A percentile compares a stretch with the other conserved stretches of the same genome.
These are phyloP conservation scores for Leccinum fallax DNA, from an alignment of 1,284 basidiomycete species.

Conservation along the genomic window DNA sequence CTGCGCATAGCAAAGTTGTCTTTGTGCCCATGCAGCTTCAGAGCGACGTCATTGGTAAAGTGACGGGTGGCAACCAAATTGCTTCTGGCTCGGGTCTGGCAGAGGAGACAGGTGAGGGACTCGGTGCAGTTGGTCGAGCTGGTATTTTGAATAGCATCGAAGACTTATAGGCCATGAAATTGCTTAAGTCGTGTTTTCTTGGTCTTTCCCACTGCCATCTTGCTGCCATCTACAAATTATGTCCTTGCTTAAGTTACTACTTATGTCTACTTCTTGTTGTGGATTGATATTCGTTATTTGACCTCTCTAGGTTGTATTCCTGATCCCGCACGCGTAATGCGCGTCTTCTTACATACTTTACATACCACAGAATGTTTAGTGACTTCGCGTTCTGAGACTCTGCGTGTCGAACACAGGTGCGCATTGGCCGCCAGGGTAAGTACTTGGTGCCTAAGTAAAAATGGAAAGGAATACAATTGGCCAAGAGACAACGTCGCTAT, in stretches of 20 bases:
- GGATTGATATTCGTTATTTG: not conserved
- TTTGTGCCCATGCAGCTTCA: slow-evolving; percentile 94
- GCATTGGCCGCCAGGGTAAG: slow-evolving; percentile 12
- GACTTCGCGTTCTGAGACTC: not conserved
- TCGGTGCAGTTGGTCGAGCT: slow-evolving; percentile 50
- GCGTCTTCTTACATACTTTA: slow-evolving; percentile 14
- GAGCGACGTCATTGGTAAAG: slow-evolving; percentile 63
- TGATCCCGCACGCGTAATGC: not conserved
- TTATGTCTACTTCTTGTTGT: not conserved
- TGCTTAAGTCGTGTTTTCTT: not conserved
- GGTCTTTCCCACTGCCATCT: not conserved
- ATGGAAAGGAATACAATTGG: slow-evolving; percentile 13
- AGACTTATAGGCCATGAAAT: slow-evolving; percentile 37
- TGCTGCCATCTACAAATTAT: not conserved
- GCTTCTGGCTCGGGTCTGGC: slow-evolving; percentile 42
- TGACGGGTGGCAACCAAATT: slow-evolving; percentile 34
- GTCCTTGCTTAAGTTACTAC: not conserved
- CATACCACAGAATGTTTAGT: slow-evolving; percentile 18
- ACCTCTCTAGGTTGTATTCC: slow-evolving; percentile 22
- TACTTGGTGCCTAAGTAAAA: slow-evolving; percentile 10
- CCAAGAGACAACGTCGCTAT: slow-evolving; percentile 10
- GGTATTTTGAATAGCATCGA: slow-evolving; percentile 57
- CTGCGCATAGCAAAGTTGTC: slow-evolving; percentile 82
- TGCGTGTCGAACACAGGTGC: slow-evolving; percentile 4
- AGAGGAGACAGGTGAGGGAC: slow-evolving; percentile 46